Conservation (phyloP, 2,329 filamentous ascomycete genomes). For the Pyrenophora tritici-repentis region DNA sequence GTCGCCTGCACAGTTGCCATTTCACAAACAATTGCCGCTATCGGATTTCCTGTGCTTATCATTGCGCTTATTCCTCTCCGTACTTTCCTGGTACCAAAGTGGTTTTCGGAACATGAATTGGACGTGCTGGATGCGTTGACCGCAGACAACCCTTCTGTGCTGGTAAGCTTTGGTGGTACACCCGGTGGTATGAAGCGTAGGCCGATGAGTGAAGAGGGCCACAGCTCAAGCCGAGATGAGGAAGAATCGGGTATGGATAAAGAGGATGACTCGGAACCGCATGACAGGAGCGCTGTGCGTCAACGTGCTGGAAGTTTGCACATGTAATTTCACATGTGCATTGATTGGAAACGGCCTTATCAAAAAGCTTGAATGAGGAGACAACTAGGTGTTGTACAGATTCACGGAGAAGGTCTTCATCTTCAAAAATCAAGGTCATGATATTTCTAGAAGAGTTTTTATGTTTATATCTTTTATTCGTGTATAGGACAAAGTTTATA, state of each 20-base stretch:
- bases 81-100: slow-evolving; percentile 55
- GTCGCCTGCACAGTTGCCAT: slow-evolving; percentile 59
- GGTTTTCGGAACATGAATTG: slow-evolving; percentile 56
- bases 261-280: slow-evolving; percentile 7
- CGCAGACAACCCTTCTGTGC: slow-evolving; percentile 56
- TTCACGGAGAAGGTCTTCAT: background rate
- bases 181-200: slow-evolving; percentile 38
- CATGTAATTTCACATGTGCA: background rate
- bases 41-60: slow-evolving; percentile 62
- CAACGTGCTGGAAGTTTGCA: slow-evolving; percentile 32
- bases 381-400: too few relatives aligned
- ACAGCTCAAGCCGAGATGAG: slow-evolving; percentile 11
- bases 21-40: slow-evolving; percentile 62
- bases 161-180: slow-evolving; percentile 58
- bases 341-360: too few relatives aligned
- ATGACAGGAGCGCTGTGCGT: slow-evolving; percentile 19
- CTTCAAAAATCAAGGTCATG: too few relatives aligned
- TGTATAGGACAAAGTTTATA: too few relatives aligned
- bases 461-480: too few relatives aligned
- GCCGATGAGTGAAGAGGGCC: slow-evolving; percentile 13
- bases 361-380: background rate
- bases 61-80: slow-evolving; percentile 60
- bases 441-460: too few relatives aligned
- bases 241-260: slow-evolving; percentile 7
- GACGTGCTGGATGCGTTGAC: slow-evolving; percentile 58